A percentile compares a stretch with the other conserved stretches of the same genome.
phyloP scores from a whole-genome alignment of 108 stramenopile species.

The Halocafeteria seosinensis region DNA sequence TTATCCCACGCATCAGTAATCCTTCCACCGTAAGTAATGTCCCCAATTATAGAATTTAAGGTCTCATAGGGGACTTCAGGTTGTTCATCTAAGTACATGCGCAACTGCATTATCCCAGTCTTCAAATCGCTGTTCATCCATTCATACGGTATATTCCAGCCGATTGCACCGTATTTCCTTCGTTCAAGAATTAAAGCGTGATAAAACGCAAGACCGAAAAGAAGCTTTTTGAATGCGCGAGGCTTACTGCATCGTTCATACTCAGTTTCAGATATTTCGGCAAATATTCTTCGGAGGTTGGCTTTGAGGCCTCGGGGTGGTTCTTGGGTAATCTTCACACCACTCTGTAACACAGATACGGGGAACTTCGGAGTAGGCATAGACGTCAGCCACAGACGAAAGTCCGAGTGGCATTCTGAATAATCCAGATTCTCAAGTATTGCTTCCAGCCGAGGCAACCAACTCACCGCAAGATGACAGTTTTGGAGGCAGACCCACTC shows the following conservation, averaged over 20 bases:
- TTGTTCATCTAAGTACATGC: slow-evolving; percentile 39
- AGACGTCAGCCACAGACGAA: slow-evolving; percentile 38
- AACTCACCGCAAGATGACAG: slow-evolving; percentile 42
- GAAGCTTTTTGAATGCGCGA: slow-evolving; percentile 25
- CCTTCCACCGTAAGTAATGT: slow-evolving; percentile 37
- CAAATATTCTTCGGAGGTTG: slow-evolving; percentile 32
- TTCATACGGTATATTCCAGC: slow-evolving; percentile 44
- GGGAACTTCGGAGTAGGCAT: slow-evolving; percentile 36
- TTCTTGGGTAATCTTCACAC: slow-evolving; percentile 43
- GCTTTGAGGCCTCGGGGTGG: slow-evolving; percentile 38
- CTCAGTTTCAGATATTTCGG: slow-evolving; percentile 29
- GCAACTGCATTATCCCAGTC: slow-evolving; percentile 35
- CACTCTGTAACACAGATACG: slow-evolving; percentile 37
- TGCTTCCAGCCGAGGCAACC: slow-evolving; percentile 34
- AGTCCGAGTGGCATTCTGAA: slow-evolving; percentile 14
- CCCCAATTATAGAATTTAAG: slow-evolving; percentile 30
- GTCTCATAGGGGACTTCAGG: slow-evolving; percentile 34
- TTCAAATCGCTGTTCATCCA: slow-evolving; percentile 46
- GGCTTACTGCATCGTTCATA: slow-evolving; percentile 22
- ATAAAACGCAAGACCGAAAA: slow-evolving; percentile 37
- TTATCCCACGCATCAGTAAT: slow-evolving; percentile 39
- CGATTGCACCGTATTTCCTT: slow-evolving; percentile 37
- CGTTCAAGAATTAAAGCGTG: slow-evolving; percentile 40
- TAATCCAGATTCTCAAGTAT: slow-evolving; percentile 20
- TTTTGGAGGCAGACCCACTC: slow-evolving; percentile 56